Evolutionary conservation across 805 yeast species (phyloP).

Genomic region (Martiniozyma abietophila): DNA sequence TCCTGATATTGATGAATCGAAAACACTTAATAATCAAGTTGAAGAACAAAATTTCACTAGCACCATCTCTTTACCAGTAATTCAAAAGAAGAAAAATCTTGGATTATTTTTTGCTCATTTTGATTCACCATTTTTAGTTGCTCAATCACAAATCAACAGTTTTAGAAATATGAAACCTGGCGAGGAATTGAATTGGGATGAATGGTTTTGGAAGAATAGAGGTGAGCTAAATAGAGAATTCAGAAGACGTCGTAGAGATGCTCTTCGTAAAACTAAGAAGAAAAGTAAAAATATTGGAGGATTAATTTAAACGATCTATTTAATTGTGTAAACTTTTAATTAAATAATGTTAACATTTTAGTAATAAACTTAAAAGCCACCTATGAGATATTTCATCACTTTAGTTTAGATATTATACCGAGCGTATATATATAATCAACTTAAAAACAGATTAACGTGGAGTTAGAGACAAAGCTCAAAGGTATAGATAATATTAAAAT

Average conservation of each 20-base stretch:
- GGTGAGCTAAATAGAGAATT: conserved; percentile 72
- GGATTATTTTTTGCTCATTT: conserved; percentile 76
- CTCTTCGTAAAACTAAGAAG: conserved; percentile 47
- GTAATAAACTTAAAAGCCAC: too few relatives aligned
- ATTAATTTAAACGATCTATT: too few relatives aligned
- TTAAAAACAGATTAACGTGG: too few relatives aligned
- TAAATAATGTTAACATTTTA: too few relatives aligned
- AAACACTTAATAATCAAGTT: conserved; percentile 5
- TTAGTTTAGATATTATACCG: too few relatives aligned
- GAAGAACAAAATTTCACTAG: too few relatives aligned
- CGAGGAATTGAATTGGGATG: conserved; percentile 45
- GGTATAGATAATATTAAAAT: too few relatives aligned
- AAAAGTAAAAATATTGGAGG: too few relatives aligned
- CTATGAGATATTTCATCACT: too few relatives aligned
- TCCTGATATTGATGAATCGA: conserved; percentile 22
- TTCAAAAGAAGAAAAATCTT: conserved; percentile 31
- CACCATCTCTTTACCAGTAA: conserved; percentile 16
- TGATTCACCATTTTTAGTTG: conserved; percentile 76
- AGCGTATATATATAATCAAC: too few relatives aligned
- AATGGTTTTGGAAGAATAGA: conserved; percentile 75
- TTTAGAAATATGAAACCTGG: conserved; percentile 30
- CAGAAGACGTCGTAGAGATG: conserved; percentile 69
- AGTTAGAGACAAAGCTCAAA: too few relatives aligned
- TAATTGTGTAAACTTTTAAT: too few relatives aligned
- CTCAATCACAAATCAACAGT: conserved; percentile 73